Percentiles rank a stretch among this genome's conserved stretches.
These are phyloP conservation scores for Hypomyces perniciosus DNA, from an alignment of 2,329 filamentous ascomycete species.

Conservation along the genomic window DNA sequence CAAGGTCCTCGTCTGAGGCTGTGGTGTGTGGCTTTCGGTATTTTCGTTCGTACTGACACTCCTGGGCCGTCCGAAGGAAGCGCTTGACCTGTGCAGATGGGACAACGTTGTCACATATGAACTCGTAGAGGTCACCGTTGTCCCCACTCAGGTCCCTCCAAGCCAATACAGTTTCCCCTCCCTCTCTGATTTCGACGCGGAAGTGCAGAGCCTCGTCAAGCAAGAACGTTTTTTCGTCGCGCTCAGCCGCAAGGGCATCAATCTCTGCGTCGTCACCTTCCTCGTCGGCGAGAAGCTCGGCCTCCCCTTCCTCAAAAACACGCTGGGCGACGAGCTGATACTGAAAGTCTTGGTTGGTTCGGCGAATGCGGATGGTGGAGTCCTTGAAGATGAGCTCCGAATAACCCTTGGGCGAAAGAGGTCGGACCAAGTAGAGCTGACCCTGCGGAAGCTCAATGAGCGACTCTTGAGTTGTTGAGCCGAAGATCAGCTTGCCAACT, in stretches of 20 bases:
- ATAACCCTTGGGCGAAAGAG: conserved; percentile 91
- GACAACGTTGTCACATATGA: conserved; percentile 78
- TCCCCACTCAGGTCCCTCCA: conserved; percentile 96
- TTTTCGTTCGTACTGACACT: conserved; percentile 98
- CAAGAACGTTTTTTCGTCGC: conserved; percentile 95
- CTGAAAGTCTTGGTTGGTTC: conserved; percentile 90
- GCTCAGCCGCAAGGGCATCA: conserved; percentile 69
- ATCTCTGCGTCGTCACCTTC: conserved; percentile 74
- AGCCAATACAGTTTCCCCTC: conserved; percentile 78
- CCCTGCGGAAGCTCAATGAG: conserved; percentile 93
- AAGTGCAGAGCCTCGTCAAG: conserved; percentile 91
- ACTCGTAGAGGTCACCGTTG: conserved; percentile 92
- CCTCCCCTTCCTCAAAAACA: conserved; percentile 96
- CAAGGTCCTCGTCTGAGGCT: conserved; percentile 74
- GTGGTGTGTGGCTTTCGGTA: conserved; percentile 74
- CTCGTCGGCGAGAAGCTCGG: conserved; percentile 83
- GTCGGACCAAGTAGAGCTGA: conserved; percentile 94
- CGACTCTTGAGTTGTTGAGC: conserved; percentile 78
- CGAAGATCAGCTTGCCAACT: conserved; percentile 94
- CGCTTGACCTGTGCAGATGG: conserved; percentile 64
- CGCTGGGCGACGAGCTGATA: conserved; percentile 96
- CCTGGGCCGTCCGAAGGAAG: conserved; percentile 75
- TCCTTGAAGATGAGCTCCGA: conserved; percentile 99
- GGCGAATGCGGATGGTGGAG: conserved; percentile 83
- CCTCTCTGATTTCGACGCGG: conserved; percentile 72